phyloP scores from a whole-genome alignment of 1,284 basidiomycete genomes.

The Cryptococcus neoformans region DNA sequence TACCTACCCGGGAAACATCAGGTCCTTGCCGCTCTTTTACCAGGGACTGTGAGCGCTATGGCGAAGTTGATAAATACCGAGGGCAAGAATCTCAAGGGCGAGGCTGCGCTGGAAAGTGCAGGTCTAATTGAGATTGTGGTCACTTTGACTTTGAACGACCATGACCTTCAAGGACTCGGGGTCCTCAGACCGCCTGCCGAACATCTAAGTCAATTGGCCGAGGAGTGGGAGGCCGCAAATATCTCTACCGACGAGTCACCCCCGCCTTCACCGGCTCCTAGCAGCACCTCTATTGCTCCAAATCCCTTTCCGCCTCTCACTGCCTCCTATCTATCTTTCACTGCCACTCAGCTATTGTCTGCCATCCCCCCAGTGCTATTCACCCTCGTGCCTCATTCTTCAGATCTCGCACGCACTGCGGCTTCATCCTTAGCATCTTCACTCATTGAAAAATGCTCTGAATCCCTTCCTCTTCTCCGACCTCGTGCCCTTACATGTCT shows the following conservation, averaged over 20 bases:
- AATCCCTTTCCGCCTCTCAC: constrained; percentile 44
- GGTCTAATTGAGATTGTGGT: constrained; percentile 58
- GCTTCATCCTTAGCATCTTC: constrained; percentile 55
- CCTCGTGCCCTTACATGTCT: constrained; percentile 58
- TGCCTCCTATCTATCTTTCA: constrained; percentile 47
- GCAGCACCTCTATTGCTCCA: constrained; percentile 3
- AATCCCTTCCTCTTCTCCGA: constrained; percentile 68
- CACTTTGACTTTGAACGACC: constrained; percentile 56
- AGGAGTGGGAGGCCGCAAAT: constrained; percentile 22
- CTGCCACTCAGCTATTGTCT: constrained; percentile 41
- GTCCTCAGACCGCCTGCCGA: constrained; percentile 55
- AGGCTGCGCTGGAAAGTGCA: constrained; percentile 53
- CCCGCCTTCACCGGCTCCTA: constrained; percentile 7
- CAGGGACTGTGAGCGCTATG: constrained; percentile 74
- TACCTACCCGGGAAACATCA: constrained; percentile 65
- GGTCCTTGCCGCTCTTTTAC: constrained; percentile 61
- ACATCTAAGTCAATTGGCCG: constrained; percentile 39
- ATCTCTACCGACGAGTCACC: background rate
- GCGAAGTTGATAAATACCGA: constrained; percentile 56
- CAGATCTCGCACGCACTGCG: constrained; percentile 41
- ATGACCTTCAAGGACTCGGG: constrained; percentile 60
- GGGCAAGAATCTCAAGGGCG: constrained; percentile 44
- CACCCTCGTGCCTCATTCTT: constrained; percentile 35
- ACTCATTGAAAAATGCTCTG: constrained; percentile 59
- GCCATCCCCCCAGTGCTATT: constrained; percentile 43